These are phyloP conservation scores for Monosporascus sp. DNA, from an alignment of 2,329 filamentous ascomycete genomes.

Conservation along the genomic window DNA sequence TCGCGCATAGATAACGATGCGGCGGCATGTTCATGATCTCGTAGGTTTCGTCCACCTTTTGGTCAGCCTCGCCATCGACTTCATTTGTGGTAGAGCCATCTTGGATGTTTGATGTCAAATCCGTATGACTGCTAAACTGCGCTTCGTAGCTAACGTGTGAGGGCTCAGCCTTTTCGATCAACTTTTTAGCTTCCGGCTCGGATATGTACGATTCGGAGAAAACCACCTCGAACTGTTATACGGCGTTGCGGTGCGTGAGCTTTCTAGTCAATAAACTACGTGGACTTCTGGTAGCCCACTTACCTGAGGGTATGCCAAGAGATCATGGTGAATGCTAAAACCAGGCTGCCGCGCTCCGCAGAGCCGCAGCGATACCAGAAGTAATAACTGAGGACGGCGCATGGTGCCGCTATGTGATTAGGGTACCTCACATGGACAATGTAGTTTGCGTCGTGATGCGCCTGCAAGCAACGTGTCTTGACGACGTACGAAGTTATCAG, in stretches of 20 bases:
- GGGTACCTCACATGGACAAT: conserved; percentile 29
- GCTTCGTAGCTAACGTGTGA: conserved; percentile 31
- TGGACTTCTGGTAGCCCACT: conserved; percentile 14
- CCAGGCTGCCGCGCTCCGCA: conserved; percentile 44
- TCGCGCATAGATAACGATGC: conserved; percentile 75
- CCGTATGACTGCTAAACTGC: conserved; percentile 24
- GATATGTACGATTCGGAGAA: conserved; percentile 70
- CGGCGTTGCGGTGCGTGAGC: too few species aligned
- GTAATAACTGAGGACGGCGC: conserved; percentile 42
- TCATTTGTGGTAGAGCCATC: conserved; percentile 22
- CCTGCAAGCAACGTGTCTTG: too few species aligned
- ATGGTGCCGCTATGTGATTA: conserved; percentile 35
- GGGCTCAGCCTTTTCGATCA: conserved; percentile 47
- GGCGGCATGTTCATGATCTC: conserved; percentile 69
- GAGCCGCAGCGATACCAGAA: conserved; percentile 39
- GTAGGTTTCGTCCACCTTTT: conserved; percentile 47
- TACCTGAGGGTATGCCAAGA: conserved; percentile 84
- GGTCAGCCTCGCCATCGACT: conserved; percentile 25
- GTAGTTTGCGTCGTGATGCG: too few species aligned
- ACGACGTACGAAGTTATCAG: too few species aligned
- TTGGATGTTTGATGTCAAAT: conserved; percentile 16
- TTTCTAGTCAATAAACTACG: too few species aligned
- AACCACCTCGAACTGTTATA: conserved; percentile 67
- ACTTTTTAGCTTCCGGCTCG: conserved; percentile 61
- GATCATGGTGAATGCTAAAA: conserved; percentile 85